Conservation (phyloP, 164 flowering plant genomes). For the Macadamia integrifolia region DNA sequence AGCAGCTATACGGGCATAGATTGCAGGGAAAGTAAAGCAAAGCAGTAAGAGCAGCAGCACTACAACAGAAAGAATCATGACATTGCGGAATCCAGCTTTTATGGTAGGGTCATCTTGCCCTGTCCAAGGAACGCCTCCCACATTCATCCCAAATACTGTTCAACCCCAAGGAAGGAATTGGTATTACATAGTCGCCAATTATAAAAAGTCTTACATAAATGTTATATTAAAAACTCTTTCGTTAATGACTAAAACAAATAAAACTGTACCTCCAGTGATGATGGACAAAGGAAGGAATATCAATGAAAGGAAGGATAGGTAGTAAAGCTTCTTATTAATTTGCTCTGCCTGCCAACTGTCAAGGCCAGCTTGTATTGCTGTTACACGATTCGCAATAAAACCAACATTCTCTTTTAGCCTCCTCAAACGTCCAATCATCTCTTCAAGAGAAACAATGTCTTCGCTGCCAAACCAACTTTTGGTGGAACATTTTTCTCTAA, state of each 20-base stretch:
- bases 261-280: conserved; percentile 78
- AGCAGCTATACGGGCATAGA: conserved; percentile 43
- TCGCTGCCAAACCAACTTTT: conserved; percentile 79
- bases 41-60: conserved; percentile 57
- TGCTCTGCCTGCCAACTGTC: conserved; percentile 99
- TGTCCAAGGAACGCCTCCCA: conserved; percentile 99
- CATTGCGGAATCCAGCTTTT: conserved; percentile 80
- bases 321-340: conserved; percentile 86
- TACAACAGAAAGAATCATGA: conserved; percentile 54
- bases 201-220: background rate
- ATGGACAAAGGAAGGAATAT: conserved; percentile 92
- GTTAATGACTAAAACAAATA: background rate
- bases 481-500: conserved; percentile 79
- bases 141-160: conserved; percentile 97
- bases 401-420: conserved; percentile 95
- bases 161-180: background rate
- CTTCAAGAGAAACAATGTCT: conserved; percentile 73
- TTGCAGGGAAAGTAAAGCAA: conserved; percentile 59
- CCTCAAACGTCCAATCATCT: conserved; percentile 70
- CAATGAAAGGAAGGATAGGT: conserved; percentile 90
- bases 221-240: background rate
- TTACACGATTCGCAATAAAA: conserved; percentile 82
- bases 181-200: background rate
- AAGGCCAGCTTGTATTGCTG: conserved; percentile 88
- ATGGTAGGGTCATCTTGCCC: conserved; percentile 48